These are phyloP conservation scores for Stevia rebaudiana DNA, from an alignment of 140 eudicot genomes.

Conservation along the genomic window DNA sequence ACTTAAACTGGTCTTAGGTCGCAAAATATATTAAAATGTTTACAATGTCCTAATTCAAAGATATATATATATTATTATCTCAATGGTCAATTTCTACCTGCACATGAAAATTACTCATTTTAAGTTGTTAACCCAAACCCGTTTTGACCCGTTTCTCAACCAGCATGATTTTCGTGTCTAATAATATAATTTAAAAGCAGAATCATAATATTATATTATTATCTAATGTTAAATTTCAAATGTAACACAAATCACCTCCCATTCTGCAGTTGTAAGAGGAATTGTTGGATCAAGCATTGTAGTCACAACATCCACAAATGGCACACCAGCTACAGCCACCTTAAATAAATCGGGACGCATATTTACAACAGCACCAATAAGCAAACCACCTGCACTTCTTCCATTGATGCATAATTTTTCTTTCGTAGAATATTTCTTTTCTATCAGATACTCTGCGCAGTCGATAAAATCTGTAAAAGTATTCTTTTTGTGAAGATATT, in stretches of 20 bases:
- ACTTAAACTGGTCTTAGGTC: not conserved
- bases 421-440: conserved; percentile 69
- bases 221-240: not conserved
- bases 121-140: not conserved
- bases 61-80: not conserved
- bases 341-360: conserved; percentile 90
- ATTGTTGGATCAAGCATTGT: conserved; percentile 96
- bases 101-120: not conserved
- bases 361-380: conserved; percentile 81
- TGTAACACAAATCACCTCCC: conserved; percentile 58
- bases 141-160: not conserved
- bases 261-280: conserved; percentile 92
- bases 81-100: not conserved
- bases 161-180: not conserved
- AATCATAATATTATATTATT: not conserved
- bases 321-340: conserved; percentile 93
- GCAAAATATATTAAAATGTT: not conserved
- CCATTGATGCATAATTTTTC: conserved; percentile 85
- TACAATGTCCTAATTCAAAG: not conserved
- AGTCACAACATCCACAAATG: conserved; percentile 91
- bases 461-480: conserved; percentile 83
- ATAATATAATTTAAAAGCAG: not conserved
- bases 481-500: conserved; percentile 56
- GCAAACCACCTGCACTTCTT: conserved; percentile 98
- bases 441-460: conserved; percentile 71